Base-by-base conservation (phyloP, 2,329 filamentous ascomycete species). In the Ceratocystiopsis sp. region DNA sequence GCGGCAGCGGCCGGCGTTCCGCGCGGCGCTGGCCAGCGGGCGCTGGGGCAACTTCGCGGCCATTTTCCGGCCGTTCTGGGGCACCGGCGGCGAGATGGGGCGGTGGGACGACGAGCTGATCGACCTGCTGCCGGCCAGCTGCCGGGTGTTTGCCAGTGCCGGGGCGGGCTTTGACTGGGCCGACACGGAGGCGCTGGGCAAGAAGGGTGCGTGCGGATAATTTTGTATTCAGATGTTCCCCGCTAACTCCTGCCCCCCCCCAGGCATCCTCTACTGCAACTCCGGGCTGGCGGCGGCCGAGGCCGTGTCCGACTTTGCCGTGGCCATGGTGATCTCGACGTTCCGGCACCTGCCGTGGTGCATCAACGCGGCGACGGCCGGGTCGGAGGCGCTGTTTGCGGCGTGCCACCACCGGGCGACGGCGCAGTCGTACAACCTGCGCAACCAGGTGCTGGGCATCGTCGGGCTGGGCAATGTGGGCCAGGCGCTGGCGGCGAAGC, bases 241-340 rank as follows among this genome's bases (percentile, higher is more conserved):
- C 13, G 7, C 19, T 6, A 3, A 37, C n/a, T n/a, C n/a, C n/a
- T n/a, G n/a, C n/a, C n/a, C n/a, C 21, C 21, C 21, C 21, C 21
- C 43, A 71, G 71, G 75, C 35, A 71, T 82, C 48, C 60, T 79
- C 42, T 85, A 84, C 60, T 84, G 80, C 64, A 84, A 85, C 59
- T 71, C 75, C 3, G 79, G 78, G 2, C 68, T 75, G 2, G 78
- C 80, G 0, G 78, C 78, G 34, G 77, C 77, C 8, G 80, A 85
- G 53, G 74, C 79, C 5, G 80, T 84, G 1, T 79, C 80, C 41
- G 81, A 85, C 57, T 74, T 81, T 47, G 74, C 78, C 15, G 66
- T 83, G 36, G 77, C 75, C 52, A 69, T 81, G 51, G 71, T 85
- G 49, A 71, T 85, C 41, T 70, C 73, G 10, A 76, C 73, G 9